phyloP scores from a whole-genome alignment of 495 filamentous ascomycete species.

The Aspergillus bridgeri region DNA sequence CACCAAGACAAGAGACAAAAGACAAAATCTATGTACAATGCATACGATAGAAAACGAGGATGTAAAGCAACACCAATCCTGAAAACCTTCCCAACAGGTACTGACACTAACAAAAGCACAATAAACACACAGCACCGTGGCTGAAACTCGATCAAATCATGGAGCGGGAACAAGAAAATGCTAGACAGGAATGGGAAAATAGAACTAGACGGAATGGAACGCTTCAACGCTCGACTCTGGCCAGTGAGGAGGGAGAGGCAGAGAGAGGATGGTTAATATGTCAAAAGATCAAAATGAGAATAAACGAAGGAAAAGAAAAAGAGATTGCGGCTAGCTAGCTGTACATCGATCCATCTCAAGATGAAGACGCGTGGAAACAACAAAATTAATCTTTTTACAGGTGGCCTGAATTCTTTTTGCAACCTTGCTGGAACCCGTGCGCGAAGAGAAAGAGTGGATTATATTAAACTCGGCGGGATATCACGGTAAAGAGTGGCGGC shows the following conservation, averaged over 20 bases:
- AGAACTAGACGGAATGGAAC: slow-evolving; percentile 2
- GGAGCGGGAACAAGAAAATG: neutral
- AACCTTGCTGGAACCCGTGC: neutral
- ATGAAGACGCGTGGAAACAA: neutral
- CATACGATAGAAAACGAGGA: neutral
- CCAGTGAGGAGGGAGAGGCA: slow-evolving; percentile 8
- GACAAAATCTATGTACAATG: neutral
- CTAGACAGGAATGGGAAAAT: neutral
- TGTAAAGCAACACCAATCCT: neutral
- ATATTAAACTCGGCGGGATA: neutral
- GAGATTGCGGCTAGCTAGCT: slow-evolving; percentile 10
- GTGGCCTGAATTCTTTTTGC: neutral
- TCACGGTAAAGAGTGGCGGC: neutral
- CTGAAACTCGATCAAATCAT: neutral
- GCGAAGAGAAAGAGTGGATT: slow-evolving; percentile 5
- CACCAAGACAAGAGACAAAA: neutral
- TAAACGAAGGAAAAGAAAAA: neutral
- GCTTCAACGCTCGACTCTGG: slow-evolving; percentile 10
- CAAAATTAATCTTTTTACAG: slow-evolving; percentile 5
- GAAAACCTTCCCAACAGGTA: neutral
- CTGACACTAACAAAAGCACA: neutral
- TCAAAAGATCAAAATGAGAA: neutral
- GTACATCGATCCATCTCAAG: slow-evolving; percentile 9
- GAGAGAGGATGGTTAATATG: slow-evolving; percentile 5
- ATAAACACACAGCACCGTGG: neutral